A percentile compares a stretch with the other conserved stretches of the same genome.
Conservation (phyloP, 495 filamentous ascomycete genomes). For the Hyaloscypha finlandica region DNA sequence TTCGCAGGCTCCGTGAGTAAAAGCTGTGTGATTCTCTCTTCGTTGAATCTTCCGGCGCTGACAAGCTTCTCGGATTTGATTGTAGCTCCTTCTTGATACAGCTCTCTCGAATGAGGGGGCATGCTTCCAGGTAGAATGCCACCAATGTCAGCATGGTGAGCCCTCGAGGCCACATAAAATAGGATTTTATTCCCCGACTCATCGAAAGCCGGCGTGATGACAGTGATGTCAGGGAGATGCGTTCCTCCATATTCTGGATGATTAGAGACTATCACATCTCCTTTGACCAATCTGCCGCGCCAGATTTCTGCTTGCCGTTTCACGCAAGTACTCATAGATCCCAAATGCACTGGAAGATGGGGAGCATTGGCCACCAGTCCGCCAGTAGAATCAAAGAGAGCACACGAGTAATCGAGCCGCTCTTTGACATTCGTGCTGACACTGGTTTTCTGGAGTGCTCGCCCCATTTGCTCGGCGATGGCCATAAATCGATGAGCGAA, state of each 20-base stretch:
- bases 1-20: conserved; percentile 81
- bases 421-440: conserved; percentile 99
- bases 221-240: conserved; percentile 86
- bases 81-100: conserved; percentile 92
- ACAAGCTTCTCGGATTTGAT: conserved; percentile 96
- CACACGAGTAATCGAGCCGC: conserved; percentile 94
- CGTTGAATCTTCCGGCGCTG: conserved; percentile 85
- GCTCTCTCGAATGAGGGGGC: conserved; percentile 90
- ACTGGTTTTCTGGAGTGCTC: conserved; percentile 93
- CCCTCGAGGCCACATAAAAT: conserved; percentile 94
- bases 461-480: conserved; percentile 97
- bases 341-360: conserved; percentile 90
- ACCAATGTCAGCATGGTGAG: conserved; percentile 96
- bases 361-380: conserved; percentile 94
- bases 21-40: conserved; percentile 80
- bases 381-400: conserved; percentile 88
- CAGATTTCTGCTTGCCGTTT: conserved; percentile 90
- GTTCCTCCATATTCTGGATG: conserved; percentile 91
- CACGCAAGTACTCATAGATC: conserved; percentile 94
- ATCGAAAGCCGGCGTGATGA: conserved; percentile 88
- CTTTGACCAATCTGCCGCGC: conserved; percentile 82
- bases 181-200: conserved; percentile 77
- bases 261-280: conserved; percentile 94
- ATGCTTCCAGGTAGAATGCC: conserved; percentile 95
- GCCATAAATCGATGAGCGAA: conserved; percentile 99